Percentiles rank a stretch among this genome's conserved stretches.
These are phyloP conservation scores for Phytophthora colocasiae DNA, from an alignment of 352 stramenopile genomes.

Conservation along the genomic window DNA sequence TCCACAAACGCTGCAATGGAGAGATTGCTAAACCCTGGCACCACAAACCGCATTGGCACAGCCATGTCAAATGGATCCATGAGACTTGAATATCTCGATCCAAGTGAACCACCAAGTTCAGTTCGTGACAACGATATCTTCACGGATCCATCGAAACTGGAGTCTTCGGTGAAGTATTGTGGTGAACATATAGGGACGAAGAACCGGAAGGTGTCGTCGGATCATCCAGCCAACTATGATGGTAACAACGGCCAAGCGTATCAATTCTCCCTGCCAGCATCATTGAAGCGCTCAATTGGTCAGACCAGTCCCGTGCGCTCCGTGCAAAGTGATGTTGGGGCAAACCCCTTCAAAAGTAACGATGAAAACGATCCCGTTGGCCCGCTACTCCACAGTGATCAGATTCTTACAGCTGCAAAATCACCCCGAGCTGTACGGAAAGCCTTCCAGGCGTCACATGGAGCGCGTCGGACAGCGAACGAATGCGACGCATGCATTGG, in stretches of 20 bases:
- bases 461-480: constrained; percentile 41
- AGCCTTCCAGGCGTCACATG: constrained; percentile 31
- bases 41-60: constrained; percentile 29
- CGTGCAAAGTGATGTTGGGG: constrained; percentile 7
- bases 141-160: constrained; percentile 10
- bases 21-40: constrained; percentile 32
- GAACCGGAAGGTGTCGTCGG: constrained; percentile 5
- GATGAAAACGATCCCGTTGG: constrained; percentile 25
- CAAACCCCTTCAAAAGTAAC: constrained; percentile 17
- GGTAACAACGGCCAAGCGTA: constrained; percentile 20
- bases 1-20: constrained; percentile 34
- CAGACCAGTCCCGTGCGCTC: constrained; percentile 24
- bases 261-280: constrained; percentile 14
- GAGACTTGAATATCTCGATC: constrained; percentile 46
- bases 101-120: constrained; percentile 42
- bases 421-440: constrained; percentile 25
- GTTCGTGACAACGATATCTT: constrained; percentile 19
- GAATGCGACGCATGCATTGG: constrained; percentile 79
- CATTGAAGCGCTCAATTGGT: constrained; percentile 16
- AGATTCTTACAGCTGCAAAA: constrained; percentile 10
- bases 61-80: constrained; percentile 45
- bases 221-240: constrained; percentile 16
- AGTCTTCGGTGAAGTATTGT: not conserved
- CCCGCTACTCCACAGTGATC: constrained; percentile 21
- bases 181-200: not conserved